Base-by-base conservation (phyloP, 306 rosid genomes). In the Trifolium dubium region DNA sequence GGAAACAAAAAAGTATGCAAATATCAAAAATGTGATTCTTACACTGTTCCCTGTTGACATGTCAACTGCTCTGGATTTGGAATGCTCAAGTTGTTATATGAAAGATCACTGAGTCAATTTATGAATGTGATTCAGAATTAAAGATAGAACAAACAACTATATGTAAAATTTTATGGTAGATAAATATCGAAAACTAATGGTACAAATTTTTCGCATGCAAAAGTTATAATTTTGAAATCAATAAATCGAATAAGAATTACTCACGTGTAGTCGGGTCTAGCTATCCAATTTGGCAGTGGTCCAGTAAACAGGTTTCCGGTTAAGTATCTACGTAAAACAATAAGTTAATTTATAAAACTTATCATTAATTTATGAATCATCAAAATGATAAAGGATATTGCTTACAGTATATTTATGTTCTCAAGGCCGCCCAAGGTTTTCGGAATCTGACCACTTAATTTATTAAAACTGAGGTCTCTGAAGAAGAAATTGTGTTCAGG, bases 241-340 rank as follows among this genome's bases (percentile, higher is more conserved):
- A 18, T 5, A 19, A 43, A 71, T 69, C 64, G 32, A 64, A 65
- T 37, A 75, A 62, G 55, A 23, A 66, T 41, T 56, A 70, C 94
- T 87, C 72, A 91, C 92, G 82, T 68, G 32, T 31, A 50, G 18
- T 54, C 17, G 4, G 77, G 73, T 31, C 62, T 78, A 32, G 18
- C 72, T 44, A 82, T 63, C 92, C 90, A 87, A 10, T 40, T 35
- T 13, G 91, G 92, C 40, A 83, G 72, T 0, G 77, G n/a, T 83
- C 97, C 97, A 44, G 79, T 81, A 11, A 91, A 82, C 78, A 31
- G 15, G 83, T 91, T 89, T 83, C 95, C 89, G n/a, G 91, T 87
- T 66, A 91, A 86, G 80, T 84, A 84, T 69, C 97, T 91, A 51
- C 4, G 19, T 13, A 17, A 43, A 67, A 44, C 10, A 78, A 46